These are phyloP conservation scores for Atkinsonella texensis DNA, from an alignment of 2,329 filamentous ascomycete genomes.

Conservation along the genomic window DNA sequence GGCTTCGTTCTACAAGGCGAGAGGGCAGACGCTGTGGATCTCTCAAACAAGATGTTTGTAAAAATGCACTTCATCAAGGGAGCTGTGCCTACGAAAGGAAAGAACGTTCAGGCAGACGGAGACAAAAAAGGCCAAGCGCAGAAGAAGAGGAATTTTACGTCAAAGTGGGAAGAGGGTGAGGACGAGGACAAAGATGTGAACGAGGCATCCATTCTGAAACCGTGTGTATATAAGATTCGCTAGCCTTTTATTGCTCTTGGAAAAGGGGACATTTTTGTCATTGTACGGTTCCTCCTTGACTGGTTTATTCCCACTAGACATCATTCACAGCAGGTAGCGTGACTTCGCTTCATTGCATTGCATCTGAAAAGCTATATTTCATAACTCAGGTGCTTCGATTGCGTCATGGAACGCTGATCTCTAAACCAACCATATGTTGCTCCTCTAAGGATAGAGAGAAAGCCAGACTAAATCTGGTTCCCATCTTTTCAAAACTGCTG, in stretches of 20 bases:
- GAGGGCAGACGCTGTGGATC: slow-evolving; percentile 52
- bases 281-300: neutral
- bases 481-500: neutral
- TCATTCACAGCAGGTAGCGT: neutral
- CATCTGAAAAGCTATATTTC: neutral
- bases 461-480: neutral
- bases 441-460: neutral
- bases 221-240: slow-evolving; percentile 89
- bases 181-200: slow-evolving; percentile 50
- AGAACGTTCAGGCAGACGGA: slow-evolving; percentile 49
- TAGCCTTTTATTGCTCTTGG: slow-evolving; percentile 20
- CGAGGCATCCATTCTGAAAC: slow-evolving; percentile 64
- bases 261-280: neutral
- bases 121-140: slow-evolving; percentile 27
- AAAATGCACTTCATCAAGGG: slow-evolving; percentile 90
- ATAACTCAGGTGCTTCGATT: neutral
- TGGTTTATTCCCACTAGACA: no score
- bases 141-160: slow-evolving; percentile 39
- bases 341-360: neutral
- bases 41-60: slow-evolving; percentile 96
- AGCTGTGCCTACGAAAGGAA: slow-evolving; percentile 62
- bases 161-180: slow-evolving; percentile 36
- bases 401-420: neutral
- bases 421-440: neutral
- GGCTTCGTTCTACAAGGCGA: slow-evolving; percentile 74